Percentiles rank a stretch among this genome's conserved stretches.
Conservation (phyloP, 1,139 yeast genomes). For the Pneumocystis wakefieldiae region DNA sequence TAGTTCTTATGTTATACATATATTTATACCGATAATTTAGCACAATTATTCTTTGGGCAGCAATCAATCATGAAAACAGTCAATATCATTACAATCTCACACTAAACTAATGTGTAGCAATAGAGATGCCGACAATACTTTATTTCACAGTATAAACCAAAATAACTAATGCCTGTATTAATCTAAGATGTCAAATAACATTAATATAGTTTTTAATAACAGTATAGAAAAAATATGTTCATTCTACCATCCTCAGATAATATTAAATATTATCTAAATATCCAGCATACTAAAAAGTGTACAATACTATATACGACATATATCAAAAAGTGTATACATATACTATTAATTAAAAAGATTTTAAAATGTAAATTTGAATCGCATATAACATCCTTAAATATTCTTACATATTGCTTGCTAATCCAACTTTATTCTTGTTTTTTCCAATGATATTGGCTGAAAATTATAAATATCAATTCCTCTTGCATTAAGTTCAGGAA, state of each 20-base stretch:
- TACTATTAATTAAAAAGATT: background rate
- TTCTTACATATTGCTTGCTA: background rate
- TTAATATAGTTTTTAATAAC: background rate
- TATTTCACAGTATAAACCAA: background rate
- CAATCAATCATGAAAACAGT: background rate
- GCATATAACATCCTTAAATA: background rate
- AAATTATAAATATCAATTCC: conserved; percentile 27
- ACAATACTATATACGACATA: background rate
- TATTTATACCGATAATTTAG: conserved; percentile 26
- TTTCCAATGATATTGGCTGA: conserved; percentile 24
- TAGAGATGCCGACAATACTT: background rate
- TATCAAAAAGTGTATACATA: background rate
- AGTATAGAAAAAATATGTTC: background rate
- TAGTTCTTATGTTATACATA: background rate
- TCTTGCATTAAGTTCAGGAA: conserved; percentile 19
- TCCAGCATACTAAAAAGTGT: background rate
- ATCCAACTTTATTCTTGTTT: conserved; percentile 16
- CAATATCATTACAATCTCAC: background rate
- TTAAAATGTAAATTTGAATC: background rate
- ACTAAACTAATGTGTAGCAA: background rate
- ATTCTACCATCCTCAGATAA: background rate
- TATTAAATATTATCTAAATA: background rate
- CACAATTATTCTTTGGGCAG: background rate
- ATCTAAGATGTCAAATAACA: background rate
- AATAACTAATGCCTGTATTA: background rate